Evolutionary conservation across 2,329 filamentous ascomycete genomes (phyloP).

Genomic region (Metarhizium humberi): DNA sequence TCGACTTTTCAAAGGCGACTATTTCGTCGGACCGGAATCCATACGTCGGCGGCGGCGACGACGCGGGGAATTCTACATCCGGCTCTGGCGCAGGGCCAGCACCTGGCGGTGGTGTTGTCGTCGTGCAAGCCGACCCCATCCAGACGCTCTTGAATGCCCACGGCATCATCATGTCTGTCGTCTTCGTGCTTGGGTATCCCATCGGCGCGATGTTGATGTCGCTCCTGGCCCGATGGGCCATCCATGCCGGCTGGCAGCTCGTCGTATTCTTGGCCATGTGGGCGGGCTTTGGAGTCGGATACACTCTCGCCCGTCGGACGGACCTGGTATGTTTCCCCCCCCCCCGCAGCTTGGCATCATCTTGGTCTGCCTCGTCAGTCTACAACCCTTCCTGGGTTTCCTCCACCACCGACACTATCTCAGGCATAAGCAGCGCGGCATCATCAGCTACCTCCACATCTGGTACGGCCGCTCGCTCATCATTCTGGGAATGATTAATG

Average conservation of each 20-base stretch:
- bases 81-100: neutral
- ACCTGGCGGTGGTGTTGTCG: neutral
- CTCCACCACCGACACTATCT: constrained; percentile 47
- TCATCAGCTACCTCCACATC: constrained; percentile 48
- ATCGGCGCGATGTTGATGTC: constrained; percentile 53
- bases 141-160: constrained; percentile 33
- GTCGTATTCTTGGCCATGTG: constrained; percentile 48
- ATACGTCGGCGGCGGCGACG: constrained; percentile 24
- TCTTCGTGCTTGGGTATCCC: constrained; percentile 50
- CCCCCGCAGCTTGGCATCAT: constrained; percentile 43
- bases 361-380: constrained; percentile 40
- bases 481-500: constrained; percentile 51
- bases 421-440: constrained; percentile 35
- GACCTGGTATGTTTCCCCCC: constrained; percentile 28
- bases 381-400: constrained; percentile 50
- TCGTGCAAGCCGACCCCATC: constrained; percentile 10
- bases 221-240: constrained; percentile 43
- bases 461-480: constrained; percentile 54
- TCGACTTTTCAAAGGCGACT: constrained; percentile 39
- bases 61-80: neutral
- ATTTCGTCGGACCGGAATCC: constrained; percentile 42
- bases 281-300: constrained; percentile 49
- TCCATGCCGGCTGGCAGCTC: constrained; percentile 49
- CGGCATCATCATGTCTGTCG: constrained; percentile 51
- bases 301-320: constrained; percentile 33